phyloP scores from a whole-genome alignment of 2,329 filamentous ascomycete species.

The Cladosporium phlei region DNA sequence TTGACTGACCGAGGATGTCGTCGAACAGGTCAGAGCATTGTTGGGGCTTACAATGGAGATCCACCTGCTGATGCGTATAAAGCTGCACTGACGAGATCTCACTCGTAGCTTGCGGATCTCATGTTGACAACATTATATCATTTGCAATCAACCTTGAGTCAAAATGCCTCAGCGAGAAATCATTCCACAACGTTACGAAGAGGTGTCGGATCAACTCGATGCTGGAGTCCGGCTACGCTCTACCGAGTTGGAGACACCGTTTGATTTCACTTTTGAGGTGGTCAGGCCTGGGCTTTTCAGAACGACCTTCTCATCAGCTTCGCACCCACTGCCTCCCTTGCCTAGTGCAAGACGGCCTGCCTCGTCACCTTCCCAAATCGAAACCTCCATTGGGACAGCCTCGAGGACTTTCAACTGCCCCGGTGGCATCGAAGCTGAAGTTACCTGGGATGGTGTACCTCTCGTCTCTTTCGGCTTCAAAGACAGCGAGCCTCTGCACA shows the following conservation, averaged over 20 bases:
- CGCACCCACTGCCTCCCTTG: constrained; percentile 61
- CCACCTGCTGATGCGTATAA: constrained; percentile 8
- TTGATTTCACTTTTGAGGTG: constrained; percentile 60
- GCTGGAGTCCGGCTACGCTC: constrained; percentile 41
- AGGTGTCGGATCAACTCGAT: constrained; percentile 20
- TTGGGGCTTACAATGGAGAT: background rate
- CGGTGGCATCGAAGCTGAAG: constrained; percentile 45
- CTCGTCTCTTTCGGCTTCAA: constrained; percentile 54
- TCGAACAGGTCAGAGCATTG: background rate
- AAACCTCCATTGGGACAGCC: constrained; percentile 20
- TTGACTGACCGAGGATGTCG: constrained; percentile 9
- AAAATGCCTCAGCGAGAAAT: constrained; percentile 48
- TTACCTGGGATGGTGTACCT: constrained; percentile 58
- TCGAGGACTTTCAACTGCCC: background rate
- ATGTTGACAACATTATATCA: background rate
- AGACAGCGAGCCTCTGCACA: constrained; percentile 51
- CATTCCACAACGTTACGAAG: constrained; percentile 35
- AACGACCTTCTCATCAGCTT: constrained; percentile 59
- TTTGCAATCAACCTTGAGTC: background rate
- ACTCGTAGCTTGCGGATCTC: background rate
- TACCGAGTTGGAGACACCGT: constrained; percentile 36
- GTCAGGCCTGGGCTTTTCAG: constrained; percentile 61
- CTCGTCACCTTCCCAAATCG: too few relatives aligned
- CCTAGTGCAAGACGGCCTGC: constrained; percentile 53
- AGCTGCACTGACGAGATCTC: background rate